Evolutionary conservation across 176 grass and related monocot species (phyloP).

Genomic region (Saccharum officinarum): DNA sequence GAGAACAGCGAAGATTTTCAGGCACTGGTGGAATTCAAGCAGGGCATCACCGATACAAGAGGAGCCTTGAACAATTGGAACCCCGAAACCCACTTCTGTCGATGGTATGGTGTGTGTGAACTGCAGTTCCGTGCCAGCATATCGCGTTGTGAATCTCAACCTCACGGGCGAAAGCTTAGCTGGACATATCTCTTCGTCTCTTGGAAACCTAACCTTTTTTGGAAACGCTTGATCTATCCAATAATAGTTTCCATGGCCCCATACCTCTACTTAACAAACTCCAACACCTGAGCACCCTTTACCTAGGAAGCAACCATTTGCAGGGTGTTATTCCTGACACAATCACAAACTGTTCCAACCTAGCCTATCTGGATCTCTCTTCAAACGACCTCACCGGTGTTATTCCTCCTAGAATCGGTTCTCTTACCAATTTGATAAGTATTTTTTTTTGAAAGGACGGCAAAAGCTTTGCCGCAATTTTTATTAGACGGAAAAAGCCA

Average conservation of each 20-base stretch:
- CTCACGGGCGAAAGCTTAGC: neutral
- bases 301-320: too few species aligned
- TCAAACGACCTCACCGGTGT: neutral
- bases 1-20: too few species aligned
- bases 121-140: neutral
- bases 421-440: too few species aligned
- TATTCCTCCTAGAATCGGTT: conserved; percentile 15
- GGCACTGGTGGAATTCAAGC: neutral
- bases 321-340: neutral
- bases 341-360: neutral
- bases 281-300: too few species aligned
- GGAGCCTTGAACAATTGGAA: neutral
- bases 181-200: neutral
- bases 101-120: neutral
- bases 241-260: neutral
- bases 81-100: neutral
- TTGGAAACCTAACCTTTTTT: neutral
- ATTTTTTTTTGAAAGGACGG: too few species aligned
- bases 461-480: too few species aligned
- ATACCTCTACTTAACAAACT: neutral
- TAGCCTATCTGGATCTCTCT: neutral
- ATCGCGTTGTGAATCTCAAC: rapidly evolving
- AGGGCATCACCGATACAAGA: neutral
- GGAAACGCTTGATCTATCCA: neutral
- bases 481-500: too few species aligned